These are phyloP conservation scores for Aspergillus ibericus DNA, from an alignment of 2,329 filamentous ascomycete genomes.

Conservation along the genomic window DNA sequence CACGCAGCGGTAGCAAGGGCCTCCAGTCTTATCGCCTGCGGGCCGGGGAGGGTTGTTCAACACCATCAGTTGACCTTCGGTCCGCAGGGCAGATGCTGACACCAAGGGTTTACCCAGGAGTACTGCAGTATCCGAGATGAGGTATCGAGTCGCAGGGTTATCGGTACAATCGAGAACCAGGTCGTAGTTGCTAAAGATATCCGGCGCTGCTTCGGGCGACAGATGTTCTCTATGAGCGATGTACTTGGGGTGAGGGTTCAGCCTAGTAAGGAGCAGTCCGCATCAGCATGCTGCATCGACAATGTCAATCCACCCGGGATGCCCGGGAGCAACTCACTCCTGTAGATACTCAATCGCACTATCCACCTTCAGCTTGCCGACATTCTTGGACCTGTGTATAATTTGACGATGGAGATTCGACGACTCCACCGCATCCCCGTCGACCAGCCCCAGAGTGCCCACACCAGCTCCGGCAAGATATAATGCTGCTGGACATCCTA, in stretches of 20 bases:
- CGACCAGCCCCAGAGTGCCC: slow-evolving; percentile 77
- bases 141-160: slow-evolving; percentile 84
- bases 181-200: slow-evolving; percentile 71
- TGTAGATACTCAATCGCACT: slow-evolving; percentile 66
- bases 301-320: not conserved
- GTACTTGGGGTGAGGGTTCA: slow-evolving; percentile 73
- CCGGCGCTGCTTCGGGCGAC: slow-evolving; percentile 65
- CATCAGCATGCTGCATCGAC: slow-evolving; percentile 11
- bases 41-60: slow-evolving; percentile 75
- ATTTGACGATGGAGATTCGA: slow-evolving; percentile 95
- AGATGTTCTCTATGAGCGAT: slow-evolving; percentile 64
- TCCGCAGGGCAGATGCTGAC: slow-evolving; percentile 84
- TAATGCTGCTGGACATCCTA: slow-evolving; percentile 89
- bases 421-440: slow-evolving; percentile 82
- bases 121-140: slow-evolving; percentile 88
- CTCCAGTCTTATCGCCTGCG: slow-evolving; percentile 59
- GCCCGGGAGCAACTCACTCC: slow-evolving; percentile 43
- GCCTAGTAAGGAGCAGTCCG: slow-evolving; percentile 41
- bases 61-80: slow-evolving; percentile 85
- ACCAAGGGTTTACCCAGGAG: slow-evolving; percentile 76
- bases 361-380: slow-evolving; percentile 77
- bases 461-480: slow-evolving; percentile 90
- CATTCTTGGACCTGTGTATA: slow-evolving; percentile 68
- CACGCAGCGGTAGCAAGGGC: slow-evolving; percentile 91
- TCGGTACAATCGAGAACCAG: slow-evolving; percentile 93